A percentile compares a stretch with the other conserved stretches of the same genome.
phyloP scores from a whole-genome alignment of 768 basidiomycete genomes.

The Termitomyces sp. region DNA sequence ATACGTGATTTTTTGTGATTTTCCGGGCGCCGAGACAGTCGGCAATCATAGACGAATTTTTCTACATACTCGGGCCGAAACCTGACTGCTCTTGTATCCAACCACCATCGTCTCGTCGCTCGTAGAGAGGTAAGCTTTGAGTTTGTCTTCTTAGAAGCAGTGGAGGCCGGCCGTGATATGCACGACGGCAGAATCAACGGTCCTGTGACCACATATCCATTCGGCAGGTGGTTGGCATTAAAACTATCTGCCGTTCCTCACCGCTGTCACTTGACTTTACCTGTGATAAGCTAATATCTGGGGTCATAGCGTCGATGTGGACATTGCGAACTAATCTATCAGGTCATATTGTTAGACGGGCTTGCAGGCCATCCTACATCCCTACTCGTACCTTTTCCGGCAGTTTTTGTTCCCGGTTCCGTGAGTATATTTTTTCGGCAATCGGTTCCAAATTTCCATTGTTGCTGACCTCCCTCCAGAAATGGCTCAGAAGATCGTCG shows the following conservation, averaged over 20 bases:
- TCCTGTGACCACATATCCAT: slow-evolving; percentile 12
- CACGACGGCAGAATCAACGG: neutral
- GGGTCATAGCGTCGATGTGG: slow-evolving; percentile 15
- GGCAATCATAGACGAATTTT: slow-evolving; percentile 2
- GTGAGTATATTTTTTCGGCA: slow-evolving; percentile 14
- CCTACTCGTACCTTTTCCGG: slow-evolving; percentile 16
- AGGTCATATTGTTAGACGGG: slow-evolving; percentile 9
- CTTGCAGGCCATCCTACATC: slow-evolving; percentile 10
- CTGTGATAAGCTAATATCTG: neutral
- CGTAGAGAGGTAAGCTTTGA: neutral
- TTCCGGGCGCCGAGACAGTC: neutral
- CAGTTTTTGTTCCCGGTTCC: slow-evolving; percentile 12
- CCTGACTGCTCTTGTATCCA: neutral
- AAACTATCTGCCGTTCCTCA: neutral
- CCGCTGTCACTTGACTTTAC: neutral
- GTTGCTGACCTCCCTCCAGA: slow-evolving; percentile 11
- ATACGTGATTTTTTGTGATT: neutral
- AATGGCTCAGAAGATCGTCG: slow-evolving; percentile 63
- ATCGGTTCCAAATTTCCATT: slow-evolving; percentile 1
- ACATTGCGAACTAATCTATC: slow-evolving; percentile 9
- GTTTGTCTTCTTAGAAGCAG: slow-evolving; percentile 1
- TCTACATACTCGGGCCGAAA: neutral
- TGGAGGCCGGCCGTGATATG: neutral
- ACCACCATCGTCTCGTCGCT: slow-evolving; percentile 3
- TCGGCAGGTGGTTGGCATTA: neutral